Percentiles rank a stretch among this genome's conserved stretches.
Conservation (phyloP, 768 basidiomycete genomes). For the Candolleomyces eurysporus region DNA sequence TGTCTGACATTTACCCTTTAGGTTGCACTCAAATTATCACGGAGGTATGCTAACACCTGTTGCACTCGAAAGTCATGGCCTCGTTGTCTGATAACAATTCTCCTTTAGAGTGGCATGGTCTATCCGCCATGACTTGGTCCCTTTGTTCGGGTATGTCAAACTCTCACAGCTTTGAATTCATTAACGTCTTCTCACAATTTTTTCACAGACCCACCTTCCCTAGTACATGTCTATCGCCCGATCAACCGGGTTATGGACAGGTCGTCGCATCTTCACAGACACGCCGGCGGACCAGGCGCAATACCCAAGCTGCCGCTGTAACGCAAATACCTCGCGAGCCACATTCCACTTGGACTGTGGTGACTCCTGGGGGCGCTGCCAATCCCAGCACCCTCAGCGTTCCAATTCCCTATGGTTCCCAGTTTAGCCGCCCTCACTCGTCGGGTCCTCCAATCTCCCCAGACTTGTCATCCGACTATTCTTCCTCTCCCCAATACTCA, state of each 20-base stretch:
- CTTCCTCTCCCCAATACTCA: slow-evolving; percentile 7
- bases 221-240: slow-evolving; percentile 77
- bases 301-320: slow-evolving; percentile 33
- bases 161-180: neutral
- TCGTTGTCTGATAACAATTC: slow-evolving; percentile 13
- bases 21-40: slow-evolving; percentile 77
- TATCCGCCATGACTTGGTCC: slow-evolving; percentile 81
- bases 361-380: slow-evolving; percentile 29
- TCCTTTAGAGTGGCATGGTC: slow-evolving; percentile 76
- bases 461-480: slow-evolving; percentile 16
- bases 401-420: neutral
- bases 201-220: slow-evolving; percentile 74
- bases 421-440: slow-evolving; percentile 10
- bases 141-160: slow-evolving; percentile 74
- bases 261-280: slow-evolving; percentile 61
- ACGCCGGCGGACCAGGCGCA: slow-evolving; percentile 61
- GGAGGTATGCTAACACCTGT: slow-evolving; percentile 52
- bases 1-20: slow-evolving; percentile 25
- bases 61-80: slow-evolving; percentile 8
- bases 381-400: slow-evolving; percentile 14
- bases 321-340: slow-evolving; percentile 29
- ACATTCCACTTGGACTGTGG: slow-evolving; percentile 46
- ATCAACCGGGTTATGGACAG: slow-evolving; percentile 85
- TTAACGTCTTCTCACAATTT: slow-evolving; percentile 6
- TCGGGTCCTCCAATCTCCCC: slow-evolving; percentile 15